Evolutionary conservation across 2,329 filamentous ascomycete species (phyloP).

Genomic region (Fusarium tjaetaba): DNA sequence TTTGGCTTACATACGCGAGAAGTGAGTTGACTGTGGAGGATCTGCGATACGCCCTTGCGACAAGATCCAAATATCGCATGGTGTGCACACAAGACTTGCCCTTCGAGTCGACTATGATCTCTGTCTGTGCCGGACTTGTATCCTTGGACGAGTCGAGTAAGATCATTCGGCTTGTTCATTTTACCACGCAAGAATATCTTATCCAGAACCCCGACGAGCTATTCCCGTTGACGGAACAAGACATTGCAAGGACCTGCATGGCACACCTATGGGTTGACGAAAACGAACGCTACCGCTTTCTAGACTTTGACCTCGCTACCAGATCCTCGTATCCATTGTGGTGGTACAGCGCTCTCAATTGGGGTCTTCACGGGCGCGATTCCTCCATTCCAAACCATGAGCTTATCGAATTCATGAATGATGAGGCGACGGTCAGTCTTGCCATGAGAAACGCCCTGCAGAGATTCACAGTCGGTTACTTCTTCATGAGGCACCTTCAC

Average conservation of each 20-base stretch:
- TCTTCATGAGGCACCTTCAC: neutral
- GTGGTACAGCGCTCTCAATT: neutral
- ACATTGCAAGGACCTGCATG: neutral
- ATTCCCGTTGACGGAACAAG: neutral
- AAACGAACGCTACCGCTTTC: neutral
- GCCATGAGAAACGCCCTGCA: neutral
- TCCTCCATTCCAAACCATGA: neutral
- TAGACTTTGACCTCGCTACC: accelerated
- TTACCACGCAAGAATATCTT: accelerated
- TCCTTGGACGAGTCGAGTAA: neutral
- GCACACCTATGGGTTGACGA: neutral
- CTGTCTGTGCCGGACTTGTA: neutral
- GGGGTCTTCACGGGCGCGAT: neutral
- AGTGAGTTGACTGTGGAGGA: accelerated
- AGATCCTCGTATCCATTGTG: neutral
- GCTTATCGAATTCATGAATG: accelerated
- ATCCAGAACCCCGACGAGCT: neutral
- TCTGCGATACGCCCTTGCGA: neutral
- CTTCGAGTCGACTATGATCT: neutral
- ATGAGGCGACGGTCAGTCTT: neutral
- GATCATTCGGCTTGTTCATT: neutral
- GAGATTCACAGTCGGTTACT: neutral
- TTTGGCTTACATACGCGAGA: neutral
- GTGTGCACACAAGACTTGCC: neutral
- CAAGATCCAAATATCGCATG: neutral